Evolutionary conservation across 768 basidiomycete genomes (phyloP).

Genomic region (Trametes punicea): DNA sequence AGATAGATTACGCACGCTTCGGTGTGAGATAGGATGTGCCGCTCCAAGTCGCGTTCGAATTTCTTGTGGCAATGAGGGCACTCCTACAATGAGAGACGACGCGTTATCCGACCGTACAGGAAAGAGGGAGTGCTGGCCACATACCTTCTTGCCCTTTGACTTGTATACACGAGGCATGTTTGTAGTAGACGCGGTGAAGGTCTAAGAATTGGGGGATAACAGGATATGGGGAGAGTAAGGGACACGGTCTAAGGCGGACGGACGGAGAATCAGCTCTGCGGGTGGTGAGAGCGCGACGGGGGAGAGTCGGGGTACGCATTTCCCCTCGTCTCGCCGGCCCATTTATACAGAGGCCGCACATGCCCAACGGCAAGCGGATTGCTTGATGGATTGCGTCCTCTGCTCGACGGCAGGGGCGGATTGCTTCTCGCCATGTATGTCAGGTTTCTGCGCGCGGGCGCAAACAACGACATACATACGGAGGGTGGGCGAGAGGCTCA

Average conservation of each 20-base stretch:
- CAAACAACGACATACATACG: slow-evolving; percentile 14
- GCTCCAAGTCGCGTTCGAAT: background rate
- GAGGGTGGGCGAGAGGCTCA: slow-evolving; percentile 4
- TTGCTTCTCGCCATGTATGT: slow-evolving; percentile 19
- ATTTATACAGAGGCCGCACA: slow-evolving; percentile 3
- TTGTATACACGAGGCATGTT: background rate
- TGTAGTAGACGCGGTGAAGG: background rate
- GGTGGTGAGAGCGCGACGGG: background rate
- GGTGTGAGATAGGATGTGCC: background rate
- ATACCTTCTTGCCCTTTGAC: background rate
- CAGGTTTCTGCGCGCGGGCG: background rate
- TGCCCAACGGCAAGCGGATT: slow-evolving; percentile 3
- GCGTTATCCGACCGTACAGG: no score
- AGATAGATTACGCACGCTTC: background rate
- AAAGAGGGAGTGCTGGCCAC: background rate
- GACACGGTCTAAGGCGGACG: slow-evolving; percentile 6
- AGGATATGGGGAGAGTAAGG: background rate
- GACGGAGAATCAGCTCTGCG: background rate
- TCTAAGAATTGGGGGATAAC: background rate
- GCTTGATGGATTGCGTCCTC: slow-evolving; percentile 14
- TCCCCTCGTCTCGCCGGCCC: background rate
- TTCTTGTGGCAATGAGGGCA: background rate
- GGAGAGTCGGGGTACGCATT: slow-evolving; percentile 1
- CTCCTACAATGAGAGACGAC: no score
- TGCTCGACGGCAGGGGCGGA: slow-evolving; percentile 7